Percentiles rank a stretch among this genome's conserved stretches.
These are phyloP conservation scores for Entonaema liquescens DNA, from an alignment of 495 filamentous ascomycete species.

Conservation along the genomic window DNA sequence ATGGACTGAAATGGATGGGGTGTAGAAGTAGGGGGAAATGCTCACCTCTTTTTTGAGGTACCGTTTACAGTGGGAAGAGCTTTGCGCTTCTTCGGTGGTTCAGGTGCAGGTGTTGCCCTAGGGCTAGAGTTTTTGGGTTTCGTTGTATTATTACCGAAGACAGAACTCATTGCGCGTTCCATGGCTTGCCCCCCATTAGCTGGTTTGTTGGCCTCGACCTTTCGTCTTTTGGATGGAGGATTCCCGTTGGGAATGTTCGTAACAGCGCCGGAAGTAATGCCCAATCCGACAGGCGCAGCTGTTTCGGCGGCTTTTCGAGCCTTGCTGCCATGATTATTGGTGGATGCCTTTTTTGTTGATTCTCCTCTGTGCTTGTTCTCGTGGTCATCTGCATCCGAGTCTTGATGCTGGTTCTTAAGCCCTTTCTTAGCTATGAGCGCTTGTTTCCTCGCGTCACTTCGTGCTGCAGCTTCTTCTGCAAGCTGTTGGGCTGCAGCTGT, in stretches of 20 bases:
- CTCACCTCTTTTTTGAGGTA: slow-evolving; percentile 76
- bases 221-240: slow-evolving; percentile 75
- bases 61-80: slow-evolving; percentile 69
- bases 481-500: slow-evolving; percentile 72
- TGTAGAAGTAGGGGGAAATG: slow-evolving; percentile 14
- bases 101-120: slow-evolving; percentile 68
- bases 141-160: slow-evolving; percentile 57
- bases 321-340: slow-evolving; percentile 57
- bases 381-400: slow-evolving; percentile 81
- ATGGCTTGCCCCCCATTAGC: slow-evolving; percentile 64
- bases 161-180: slow-evolving; percentile 76
- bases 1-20: background rate
- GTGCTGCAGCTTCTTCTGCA: slow-evolving; percentile 80
- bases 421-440: slow-evolving; percentile 77
- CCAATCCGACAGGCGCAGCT: slow-evolving; percentile 59
- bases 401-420: slow-evolving; percentile 69
- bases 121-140: slow-evolving; percentile 65
- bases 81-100: slow-evolving; percentile 73
- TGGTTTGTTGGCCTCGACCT: slow-evolving; percentile 70
- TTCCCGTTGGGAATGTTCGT: slow-evolving; percentile 53
- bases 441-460: slow-evolving; percentile 84
- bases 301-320: slow-evolving; percentile 69
- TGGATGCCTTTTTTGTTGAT: slow-evolving; percentile 63
- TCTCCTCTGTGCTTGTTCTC: slow-evolving; percentile 56
- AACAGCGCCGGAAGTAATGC: slow-evolving; percentile 55